Percentiles rank a stretch among this genome's conserved stretches.
Evolutionary conservation across 2,329 filamentous ascomycete genomes (phyloP).

Genomic region (Mycosphaerelloides madeirae): DNA sequence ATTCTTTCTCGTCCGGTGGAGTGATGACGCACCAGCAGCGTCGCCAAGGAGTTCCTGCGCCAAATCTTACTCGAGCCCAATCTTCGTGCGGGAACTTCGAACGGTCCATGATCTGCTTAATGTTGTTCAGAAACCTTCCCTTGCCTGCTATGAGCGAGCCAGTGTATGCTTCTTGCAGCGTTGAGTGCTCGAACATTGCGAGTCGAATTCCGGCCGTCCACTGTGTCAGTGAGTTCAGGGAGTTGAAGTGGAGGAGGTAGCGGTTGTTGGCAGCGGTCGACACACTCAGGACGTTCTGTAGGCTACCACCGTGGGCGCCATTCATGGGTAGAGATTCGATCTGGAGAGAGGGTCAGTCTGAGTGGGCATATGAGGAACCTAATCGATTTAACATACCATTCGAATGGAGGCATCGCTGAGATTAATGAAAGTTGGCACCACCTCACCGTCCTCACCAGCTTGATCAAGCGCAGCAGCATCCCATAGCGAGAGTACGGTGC

Average conservation of each 20-base stretch:
- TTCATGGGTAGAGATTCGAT: constrained; percentile 76
- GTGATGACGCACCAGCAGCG: constrained; percentile 94
- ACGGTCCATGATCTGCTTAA: constrained; percentile 80
- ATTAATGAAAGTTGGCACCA: constrained; percentile 90
- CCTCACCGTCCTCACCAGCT: constrained; percentile 77
- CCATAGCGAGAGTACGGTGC: constrained; percentile 92
- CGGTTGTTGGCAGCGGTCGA: constrained; percentile 94
- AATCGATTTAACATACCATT: constrained; percentile 59
- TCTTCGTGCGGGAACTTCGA: constrained; percentile 74
- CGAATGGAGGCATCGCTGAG: constrained; percentile 95
- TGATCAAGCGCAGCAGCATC: constrained; percentile 87
- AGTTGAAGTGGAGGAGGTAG: constrained; percentile 94
- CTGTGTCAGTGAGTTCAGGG: constrained; percentile 83
- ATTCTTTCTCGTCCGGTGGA: constrained; percentile 90
- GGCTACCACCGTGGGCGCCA: constrained; percentile 67
- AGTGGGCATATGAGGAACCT: neutral
- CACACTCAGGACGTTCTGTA: constrained; percentile 92
- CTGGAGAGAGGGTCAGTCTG: constrained; percentile 21
- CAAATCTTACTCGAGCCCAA: constrained; percentile 93
- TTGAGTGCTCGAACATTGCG: constrained; percentile 89
- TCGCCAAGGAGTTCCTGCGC: constrained; percentile 91
- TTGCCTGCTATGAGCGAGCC: constrained; percentile 93
- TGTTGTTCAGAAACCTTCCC: constrained; percentile 83
- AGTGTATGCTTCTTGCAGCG: constrained; percentile 92
- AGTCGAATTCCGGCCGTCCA: constrained; percentile 95